These are phyloP conservation scores for Rhododendron ovatum DNA, from an alignment of 148 eudicot species.

Conservation along the genomic window DNA sequence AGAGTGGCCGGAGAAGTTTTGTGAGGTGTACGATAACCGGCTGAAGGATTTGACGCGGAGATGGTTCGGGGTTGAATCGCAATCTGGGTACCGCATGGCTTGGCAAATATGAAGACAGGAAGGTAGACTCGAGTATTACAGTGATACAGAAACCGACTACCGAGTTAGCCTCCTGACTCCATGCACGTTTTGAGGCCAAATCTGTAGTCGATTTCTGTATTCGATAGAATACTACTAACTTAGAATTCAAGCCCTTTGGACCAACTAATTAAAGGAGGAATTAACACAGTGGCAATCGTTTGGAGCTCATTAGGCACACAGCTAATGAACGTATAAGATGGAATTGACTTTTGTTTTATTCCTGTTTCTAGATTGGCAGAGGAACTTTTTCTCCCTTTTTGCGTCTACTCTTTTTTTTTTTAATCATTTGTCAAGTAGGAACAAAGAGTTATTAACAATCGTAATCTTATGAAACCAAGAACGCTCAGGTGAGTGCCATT, in stretches of 20 bases:
- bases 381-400: background rate
- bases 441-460: background rate
- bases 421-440: background rate
- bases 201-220: background rate
- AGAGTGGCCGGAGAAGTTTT: slow-evolving; percentile 55
- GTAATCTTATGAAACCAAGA: background rate
- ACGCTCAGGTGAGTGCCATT: background rate
- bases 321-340: background rate
- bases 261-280: background rate
- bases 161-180: background rate
- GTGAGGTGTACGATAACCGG: slow-evolving; percentile 55
- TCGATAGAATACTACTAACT: background rate
- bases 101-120: slow-evolving; percentile 33
- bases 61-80: slow-evolving; percentile 47
- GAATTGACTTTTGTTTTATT: background rate
- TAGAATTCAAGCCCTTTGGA: background rate
- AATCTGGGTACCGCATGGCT: slow-evolving; percentile 35
- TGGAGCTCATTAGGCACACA: background rate
- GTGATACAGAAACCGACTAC: background rate
- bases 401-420: background rate
- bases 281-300: too few species aligned
- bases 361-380: background rate
- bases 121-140: background rate
- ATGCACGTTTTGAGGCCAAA: background rate
- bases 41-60: slow-evolving; percentile 35